These are phyloP conservation scores for Epicoccum sorghinum DNA, from an alignment of 2,329 filamentous ascomycete genomes.

Conservation along the genomic window DNA sequence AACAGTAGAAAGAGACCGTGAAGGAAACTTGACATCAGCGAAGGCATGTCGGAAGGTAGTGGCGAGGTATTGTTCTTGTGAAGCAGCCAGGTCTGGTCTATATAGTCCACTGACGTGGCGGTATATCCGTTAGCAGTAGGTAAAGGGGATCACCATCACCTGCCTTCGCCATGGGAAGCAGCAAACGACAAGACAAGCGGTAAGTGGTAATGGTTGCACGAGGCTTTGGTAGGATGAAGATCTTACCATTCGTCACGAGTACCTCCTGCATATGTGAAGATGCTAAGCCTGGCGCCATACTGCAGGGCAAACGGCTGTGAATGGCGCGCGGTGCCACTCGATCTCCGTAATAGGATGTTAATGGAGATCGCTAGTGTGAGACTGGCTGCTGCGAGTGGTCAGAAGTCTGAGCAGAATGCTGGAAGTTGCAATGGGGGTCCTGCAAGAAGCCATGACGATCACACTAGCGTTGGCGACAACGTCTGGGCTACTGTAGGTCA, in stretches of 20 bases:
- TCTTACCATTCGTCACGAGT: conserved; percentile 43
- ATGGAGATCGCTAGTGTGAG: conserved; percentile 1
- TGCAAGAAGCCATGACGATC: conserved; percentile 16
- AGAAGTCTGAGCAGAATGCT: conserved; percentile 10
- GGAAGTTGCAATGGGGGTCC: conserved; percentile 6
- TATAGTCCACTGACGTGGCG: conserved; percentile 35
- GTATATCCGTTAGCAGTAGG: conserved; percentile 35
- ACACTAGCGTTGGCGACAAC: conserved; percentile 10
- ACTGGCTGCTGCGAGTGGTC: conserved; percentile 10
- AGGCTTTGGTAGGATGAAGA: conserved; percentile 19
- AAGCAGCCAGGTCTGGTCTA: conserved; percentile 36
- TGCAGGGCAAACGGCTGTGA: conserved; percentile 17
- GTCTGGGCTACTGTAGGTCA: conserved; percentile 6
- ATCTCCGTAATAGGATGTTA: conserved; percentile 18
- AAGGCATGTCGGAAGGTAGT: conserved; percentile 28
- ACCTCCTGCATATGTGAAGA: conserved; percentile 24
- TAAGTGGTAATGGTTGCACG: conserved; percentile 18
- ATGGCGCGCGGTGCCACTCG: conserved; percentile 16
- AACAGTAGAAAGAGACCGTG: conserved; percentile 31
- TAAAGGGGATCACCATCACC: conserved; percentile 15
- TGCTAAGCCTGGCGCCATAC: conserved; percentile 18
- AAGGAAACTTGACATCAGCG: conserved; percentile 28
- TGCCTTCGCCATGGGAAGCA: not conserved
- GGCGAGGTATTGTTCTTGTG: conserved; percentile 28
- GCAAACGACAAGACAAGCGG: conserved; percentile 4